Evolutionary conservation across 148 eudicot genomes (phyloP).

Genomic region (Agrostemma githago): DNA sequence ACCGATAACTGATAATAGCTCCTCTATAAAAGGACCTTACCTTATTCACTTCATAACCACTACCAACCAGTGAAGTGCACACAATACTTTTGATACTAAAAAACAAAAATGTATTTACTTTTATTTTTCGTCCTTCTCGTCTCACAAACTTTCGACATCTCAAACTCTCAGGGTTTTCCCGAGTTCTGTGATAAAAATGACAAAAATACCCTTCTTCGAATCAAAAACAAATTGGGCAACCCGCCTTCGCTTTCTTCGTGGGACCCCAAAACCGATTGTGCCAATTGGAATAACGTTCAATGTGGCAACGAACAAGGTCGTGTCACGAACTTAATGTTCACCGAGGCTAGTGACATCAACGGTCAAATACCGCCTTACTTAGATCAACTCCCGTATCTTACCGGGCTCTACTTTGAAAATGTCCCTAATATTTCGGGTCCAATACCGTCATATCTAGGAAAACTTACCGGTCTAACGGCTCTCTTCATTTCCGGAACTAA

Average conservation of each 20-base stretch:
- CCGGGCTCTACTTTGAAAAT: conserved; percentile 20
- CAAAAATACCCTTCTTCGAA: conserved; percentile 36
- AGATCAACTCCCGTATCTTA: conserved; percentile 21
- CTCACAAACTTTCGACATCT: not conserved
- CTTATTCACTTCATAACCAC: not conserved
- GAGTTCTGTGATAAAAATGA: conserved; percentile 38
- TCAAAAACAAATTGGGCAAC: conserved; percentile 34
- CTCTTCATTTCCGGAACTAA: conserved; percentile 27
- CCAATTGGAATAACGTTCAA: not conserved
- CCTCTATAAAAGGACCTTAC: not conserved
- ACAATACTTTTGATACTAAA: not conserved
- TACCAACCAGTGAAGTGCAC: not conserved
- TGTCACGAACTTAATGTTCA: conserved; percentile 24
- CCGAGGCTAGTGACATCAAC: not conserved
- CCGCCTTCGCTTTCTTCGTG: conserved; percentile 36
- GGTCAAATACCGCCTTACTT: conserved; percentile 10
- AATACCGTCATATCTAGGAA: conserved; percentile 26
- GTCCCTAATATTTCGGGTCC: conserved; percentile 28
- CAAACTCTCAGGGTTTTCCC: not conserved
- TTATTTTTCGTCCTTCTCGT: not conserved
- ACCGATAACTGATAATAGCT: no score
- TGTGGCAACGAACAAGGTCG: conserved; percentile 18
- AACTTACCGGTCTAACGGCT: conserved; percentile 16
- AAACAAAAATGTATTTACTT: not conserved
- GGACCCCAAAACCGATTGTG: conserved; percentile 33